These are phyloP conservation scores for Sarcocystis neurona DNA, from an alignment of 169 alveolate species.

Conservation along the genomic window DNA sequence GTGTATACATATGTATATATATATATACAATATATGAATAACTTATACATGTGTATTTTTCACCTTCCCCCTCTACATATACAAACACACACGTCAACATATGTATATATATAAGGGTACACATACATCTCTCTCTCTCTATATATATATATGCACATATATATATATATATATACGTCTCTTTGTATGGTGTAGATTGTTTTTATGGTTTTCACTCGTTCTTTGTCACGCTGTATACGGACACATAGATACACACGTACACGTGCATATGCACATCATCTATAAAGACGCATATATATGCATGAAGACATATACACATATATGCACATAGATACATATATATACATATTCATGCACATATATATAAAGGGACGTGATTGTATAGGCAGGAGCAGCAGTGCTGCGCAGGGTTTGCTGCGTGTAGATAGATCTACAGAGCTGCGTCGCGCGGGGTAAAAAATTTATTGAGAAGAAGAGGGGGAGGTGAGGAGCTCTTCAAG, in stretches of 20 bases:
- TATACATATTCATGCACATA: not conserved
- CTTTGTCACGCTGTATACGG: slow-evolving; percentile 63
- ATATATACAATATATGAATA: not conserved
- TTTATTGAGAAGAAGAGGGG: not conserved
- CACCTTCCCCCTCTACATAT: not conserved
- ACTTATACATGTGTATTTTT: too few species aligned
- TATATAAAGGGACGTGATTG: not conserved
- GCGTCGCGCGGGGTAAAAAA: not conserved
- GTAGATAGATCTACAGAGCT: not conserved
- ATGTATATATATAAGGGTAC: not conserved
- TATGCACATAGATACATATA: not conserved
- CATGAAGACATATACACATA: not conserved
- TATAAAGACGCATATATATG: not conserved
- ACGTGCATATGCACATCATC: slow-evolving; percentile 80
- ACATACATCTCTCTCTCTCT: too few species aligned
- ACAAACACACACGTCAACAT: not conserved
- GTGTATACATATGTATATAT: not conserved
- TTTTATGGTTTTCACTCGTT: slow-evolving; percentile 93
- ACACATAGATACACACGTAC: slow-evolving; percentile 81
- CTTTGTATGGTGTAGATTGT: slow-evolving; percentile 90
- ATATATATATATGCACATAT: not conserved
- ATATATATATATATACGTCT: slow-evolving; percentile 72
- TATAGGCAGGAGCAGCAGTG: not conserved
- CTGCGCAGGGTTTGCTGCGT: not conserved
- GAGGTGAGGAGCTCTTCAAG: not conserved